Evolutionary conservation across 225 moss, liverwort and hornwort species (phyloP).

Genomic region (Climacium dendroides): DNA sequence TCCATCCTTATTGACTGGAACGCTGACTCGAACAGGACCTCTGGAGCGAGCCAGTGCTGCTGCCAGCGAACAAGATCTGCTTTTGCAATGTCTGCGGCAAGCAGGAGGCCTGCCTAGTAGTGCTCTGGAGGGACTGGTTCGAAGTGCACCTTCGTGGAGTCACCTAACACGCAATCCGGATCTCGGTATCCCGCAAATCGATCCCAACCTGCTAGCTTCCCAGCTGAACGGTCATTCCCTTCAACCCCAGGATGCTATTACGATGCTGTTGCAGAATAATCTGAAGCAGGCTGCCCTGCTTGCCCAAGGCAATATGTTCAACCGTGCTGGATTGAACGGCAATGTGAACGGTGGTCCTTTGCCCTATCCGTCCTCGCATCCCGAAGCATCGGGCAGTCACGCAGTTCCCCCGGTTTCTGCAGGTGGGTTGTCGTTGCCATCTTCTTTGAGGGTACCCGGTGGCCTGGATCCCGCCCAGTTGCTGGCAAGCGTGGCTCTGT

Average conservation of each 20-base stretch:
- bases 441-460: slow-evolving; percentile 16
- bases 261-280: slow-evolving; percentile 32
- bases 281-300: slow-evolving; percentile 37
- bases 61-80: slow-evolving; percentile 53
- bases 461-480: slow-evolving; percentile 18
- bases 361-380: slow-evolving; percentile 2
- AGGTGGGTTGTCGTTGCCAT: slow-evolving; percentile 11
- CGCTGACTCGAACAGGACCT: slow-evolving; percentile 4
- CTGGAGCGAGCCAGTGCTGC: slow-evolving; percentile 52
- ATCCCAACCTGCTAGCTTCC: not conserved
- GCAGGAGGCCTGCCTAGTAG: slow-evolving; percentile 9
- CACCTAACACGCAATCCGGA: slow-evolving; percentile 18
- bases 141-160: slow-evolving; percentile 28
- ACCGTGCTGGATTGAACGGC: not conserved
- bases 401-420: not conserved
- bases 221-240: slow-evolving; percentile 10
- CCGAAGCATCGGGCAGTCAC: slow-evolving; percentile 4
- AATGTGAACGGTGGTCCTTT: not conserved
- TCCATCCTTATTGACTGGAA: not conserved
- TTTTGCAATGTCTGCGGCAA: slow-evolving; percentile 58
- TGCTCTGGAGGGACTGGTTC: slow-evolving; percentile 2
- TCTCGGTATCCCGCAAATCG: not conserved
- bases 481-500: slow-evolving; percentile 36
- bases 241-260: slow-evolving; percentile 11
- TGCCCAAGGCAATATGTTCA: slow-evolving; percentile 5